Percentiles rank a stretch among this genome's conserved stretches.
phyloP scores from a whole-genome alignment of 2,329 filamentous ascomycete genomes.

The Fusarium sp. region DNA sequence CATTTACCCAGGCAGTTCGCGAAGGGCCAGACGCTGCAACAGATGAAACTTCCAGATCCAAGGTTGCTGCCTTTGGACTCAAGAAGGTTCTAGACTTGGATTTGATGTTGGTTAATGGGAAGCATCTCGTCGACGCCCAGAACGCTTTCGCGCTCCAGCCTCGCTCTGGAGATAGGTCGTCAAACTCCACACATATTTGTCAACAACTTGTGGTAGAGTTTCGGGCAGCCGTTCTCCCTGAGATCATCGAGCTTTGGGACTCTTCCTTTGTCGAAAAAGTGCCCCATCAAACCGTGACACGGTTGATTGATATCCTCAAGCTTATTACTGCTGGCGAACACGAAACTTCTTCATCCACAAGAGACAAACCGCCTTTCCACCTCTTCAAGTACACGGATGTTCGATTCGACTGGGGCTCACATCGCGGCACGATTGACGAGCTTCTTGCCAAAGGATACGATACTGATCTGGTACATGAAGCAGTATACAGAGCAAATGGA shows the following conservation, averaged over 20 bases:
- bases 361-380: slow-evolving; percentile 62
- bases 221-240: slow-evolving; percentile 81
- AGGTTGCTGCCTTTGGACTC: slow-evolving; percentile 68
- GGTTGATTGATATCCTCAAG: slow-evolving; percentile 85
- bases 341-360: slow-evolving; percentile 72
- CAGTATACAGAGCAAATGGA: slow-evolving; percentile 84
- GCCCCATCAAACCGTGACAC: slow-evolving; percentile 79
- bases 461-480: slow-evolving; percentile 77
- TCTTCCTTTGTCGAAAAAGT: slow-evolving; percentile 86
- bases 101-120: slow-evolving; percentile 77
- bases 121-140: slow-evolving; percentile 81
- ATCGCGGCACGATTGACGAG: slow-evolving; percentile 47
- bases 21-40: slow-evolving; percentile 53
- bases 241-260: slow-evolving; percentile 84
- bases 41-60: slow-evolving; percentile 59
- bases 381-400: slow-evolving; percentile 58
- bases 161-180: slow-evolving; percentile 55
- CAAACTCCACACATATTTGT: slow-evolving; percentile 57
- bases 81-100: slow-evolving; percentile 90
- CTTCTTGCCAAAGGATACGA: slow-evolving; percentile 53
- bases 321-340: slow-evolving; percentile 80
- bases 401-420: slow-evolving; percentile 59
- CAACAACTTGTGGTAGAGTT: slow-evolving; percentile 88
- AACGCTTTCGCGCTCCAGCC: slow-evolving; percentile 62
- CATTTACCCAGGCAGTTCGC: slow-evolving; percentile 62